Percentiles rank a stretch among this genome's conserved stretches.
Evolutionary conservation across 2,329 filamentous ascomycete genomes (phyloP).

Genomic region (Alternaria atra): DNA sequence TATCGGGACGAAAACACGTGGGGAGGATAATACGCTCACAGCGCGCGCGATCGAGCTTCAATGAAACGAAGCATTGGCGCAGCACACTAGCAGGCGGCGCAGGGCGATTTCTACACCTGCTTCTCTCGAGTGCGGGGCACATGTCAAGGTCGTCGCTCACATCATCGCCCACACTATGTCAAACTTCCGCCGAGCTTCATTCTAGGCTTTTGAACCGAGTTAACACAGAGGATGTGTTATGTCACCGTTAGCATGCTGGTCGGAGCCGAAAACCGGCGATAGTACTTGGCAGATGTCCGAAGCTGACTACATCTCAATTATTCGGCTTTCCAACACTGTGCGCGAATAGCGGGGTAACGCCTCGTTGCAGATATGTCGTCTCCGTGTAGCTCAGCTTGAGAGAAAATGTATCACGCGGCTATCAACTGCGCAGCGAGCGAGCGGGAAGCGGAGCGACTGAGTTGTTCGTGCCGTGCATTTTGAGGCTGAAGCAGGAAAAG

Average conservation of each 20-base stretch:
- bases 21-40: slow-evolving; percentile 6
- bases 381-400: background rate
- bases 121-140: background rate
- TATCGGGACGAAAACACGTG: slow-evolving; percentile 5
- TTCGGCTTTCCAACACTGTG: background rate
- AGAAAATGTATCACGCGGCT: background rate
- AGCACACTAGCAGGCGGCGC: background rate
- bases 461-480: background rate
- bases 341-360: background rate
- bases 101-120: background rate
- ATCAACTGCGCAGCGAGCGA: background rate
- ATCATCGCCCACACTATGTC: background rate
- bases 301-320: background rate
- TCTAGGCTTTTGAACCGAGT: background rate
- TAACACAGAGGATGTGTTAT: background rate
- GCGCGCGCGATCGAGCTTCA: background rate
- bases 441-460: background rate
- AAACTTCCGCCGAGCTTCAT: background rate
- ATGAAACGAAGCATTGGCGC: background rate
- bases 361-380: background rate
- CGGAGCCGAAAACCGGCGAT: background rate
- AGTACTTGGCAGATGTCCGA: background rate
- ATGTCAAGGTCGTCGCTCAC: background rate
- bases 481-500: background rate
- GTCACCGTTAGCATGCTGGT: background rate